Conservation (phyloP, 23 red algal species). For the Gracilaria gracilis region DNA sequence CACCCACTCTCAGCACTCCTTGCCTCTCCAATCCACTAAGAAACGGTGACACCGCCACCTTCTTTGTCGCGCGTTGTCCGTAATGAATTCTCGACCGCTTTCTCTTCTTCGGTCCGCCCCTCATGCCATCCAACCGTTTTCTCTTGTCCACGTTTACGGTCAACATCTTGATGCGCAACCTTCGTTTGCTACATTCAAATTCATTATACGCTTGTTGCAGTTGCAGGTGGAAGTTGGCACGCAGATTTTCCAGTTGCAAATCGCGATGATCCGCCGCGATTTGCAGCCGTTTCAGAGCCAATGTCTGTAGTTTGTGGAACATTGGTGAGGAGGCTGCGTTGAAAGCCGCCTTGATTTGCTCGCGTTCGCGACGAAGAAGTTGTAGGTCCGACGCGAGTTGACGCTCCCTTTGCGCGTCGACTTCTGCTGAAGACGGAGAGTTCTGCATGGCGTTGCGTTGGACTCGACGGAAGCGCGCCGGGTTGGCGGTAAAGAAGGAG, state of each 20-base stretch:
- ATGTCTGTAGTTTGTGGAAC: not conserved
- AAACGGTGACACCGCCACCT: not conserved
- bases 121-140: constrained; percentile 11
- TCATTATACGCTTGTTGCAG: constrained; percentile 68
- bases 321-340: not conserved
- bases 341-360: constrained; percentile 18
- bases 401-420: not conserved
- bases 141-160: constrained; percentile 19
- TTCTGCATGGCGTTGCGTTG: not conserved
- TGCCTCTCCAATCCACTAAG: constrained; percentile 52
- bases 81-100: not conserved
- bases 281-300: constrained; percentile 37
- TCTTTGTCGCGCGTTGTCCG: not conserved
- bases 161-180: constrained; percentile 48
- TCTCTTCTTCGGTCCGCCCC: not conserved
- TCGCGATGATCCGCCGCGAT: constrained; percentile 51
- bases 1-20: constrained; percentile 56
- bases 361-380: constrained; percentile 2
- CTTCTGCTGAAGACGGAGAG: constrained; percentile 9
- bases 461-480: not conserved
- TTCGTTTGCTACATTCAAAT: constrained; percentile 39
- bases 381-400: constrained; percentile 16
- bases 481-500: too few relatives aligned
- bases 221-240: constrained; percentile 44
- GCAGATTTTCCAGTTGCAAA: constrained; percentile 30